Conservation (phyloP, 768 basidiomycete genomes). For the Kwoniella mangroviensis region DNA sequence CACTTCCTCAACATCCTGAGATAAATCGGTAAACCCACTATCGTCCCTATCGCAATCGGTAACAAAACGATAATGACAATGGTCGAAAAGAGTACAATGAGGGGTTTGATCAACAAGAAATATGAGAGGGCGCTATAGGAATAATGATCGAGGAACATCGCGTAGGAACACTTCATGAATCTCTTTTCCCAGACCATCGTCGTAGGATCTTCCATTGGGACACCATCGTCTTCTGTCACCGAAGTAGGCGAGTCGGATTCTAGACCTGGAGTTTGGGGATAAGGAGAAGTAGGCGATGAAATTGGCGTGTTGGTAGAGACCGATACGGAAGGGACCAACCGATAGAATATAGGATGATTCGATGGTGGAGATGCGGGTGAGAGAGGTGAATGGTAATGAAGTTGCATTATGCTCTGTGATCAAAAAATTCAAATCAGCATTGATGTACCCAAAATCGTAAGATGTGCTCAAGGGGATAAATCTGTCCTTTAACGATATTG, state of each 20-base stretch:
- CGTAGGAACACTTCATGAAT: conserved; percentile 55
- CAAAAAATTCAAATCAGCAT: not conserved
- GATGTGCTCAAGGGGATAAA: too few relatives aligned
- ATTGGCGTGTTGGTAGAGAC: conserved; percentile 18
- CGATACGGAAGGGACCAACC: conserved; percentile 33
- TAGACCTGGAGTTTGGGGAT: conserved; percentile 7
- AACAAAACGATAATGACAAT: conserved; percentile 47
- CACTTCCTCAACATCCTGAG: conserved; percentile 44
- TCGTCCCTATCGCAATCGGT: conserved; percentile 36
- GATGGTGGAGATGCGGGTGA: conserved; percentile 28
- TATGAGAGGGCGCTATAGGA: conserved; percentile 55
- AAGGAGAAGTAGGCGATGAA: conserved; percentile 12
- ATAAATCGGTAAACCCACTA: conserved; percentile 46
- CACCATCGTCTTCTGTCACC: not conserved
- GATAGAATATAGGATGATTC: conserved; percentile 54
- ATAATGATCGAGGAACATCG: conserved; percentile 55
- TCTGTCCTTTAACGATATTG: not conserved
- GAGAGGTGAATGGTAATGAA: conserved; percentile 47
- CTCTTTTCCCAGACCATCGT: conserved; percentile 50
- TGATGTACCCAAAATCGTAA: not conserved
- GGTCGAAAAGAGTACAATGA: conserved; percentile 53
- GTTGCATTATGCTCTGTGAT: conserved; percentile 53
- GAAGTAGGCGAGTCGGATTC: not conserved
- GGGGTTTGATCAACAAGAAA: conserved; percentile 55
- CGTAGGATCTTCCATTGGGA: not conserved